phyloP scores from a whole-genome alignment of 164 flowering plant species.

The Vitis cinerea region DNA sequence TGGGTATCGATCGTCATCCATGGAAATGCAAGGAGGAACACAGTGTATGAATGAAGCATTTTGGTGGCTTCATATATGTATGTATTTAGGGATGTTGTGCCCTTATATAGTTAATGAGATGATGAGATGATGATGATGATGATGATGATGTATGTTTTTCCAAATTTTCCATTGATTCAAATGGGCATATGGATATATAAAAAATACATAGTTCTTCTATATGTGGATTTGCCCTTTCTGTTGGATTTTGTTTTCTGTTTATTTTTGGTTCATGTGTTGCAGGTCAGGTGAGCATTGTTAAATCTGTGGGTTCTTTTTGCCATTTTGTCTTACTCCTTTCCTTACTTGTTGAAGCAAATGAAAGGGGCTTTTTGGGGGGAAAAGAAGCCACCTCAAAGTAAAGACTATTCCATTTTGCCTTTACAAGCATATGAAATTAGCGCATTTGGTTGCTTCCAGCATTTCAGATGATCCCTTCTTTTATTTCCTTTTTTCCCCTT shows the following conservation, averaged over 20 bases:
- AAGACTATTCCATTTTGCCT: constrained; percentile 7
- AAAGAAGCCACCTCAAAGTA: neutral
- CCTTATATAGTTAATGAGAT: constrained; percentile 1
- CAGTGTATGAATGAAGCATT: constrained; percentile 11
- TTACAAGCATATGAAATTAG: constrained; percentile 4
- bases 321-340: neutral
- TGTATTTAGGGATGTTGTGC: constrained; percentile 15
- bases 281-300: neutral
- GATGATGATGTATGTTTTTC: constrained; percentile 29
- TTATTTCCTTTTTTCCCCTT: neutral
- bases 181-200: constrained; percentile 18
- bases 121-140: constrained; percentile 17
- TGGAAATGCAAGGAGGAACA: constrained; percentile 15
- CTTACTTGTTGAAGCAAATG: constrained; percentile 4
- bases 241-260: neutral
- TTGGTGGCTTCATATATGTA: constrained; percentile 10
- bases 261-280: constrained; percentile 1
- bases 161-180: constrained; percentile 28
- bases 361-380: neutral
- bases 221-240: constrained; percentile 14
- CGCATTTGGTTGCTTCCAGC: neutral
- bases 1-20: constrained; percentile 7
- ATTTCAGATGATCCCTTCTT: neutral
- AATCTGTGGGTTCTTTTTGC: neutral
- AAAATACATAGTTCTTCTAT: constrained; percentile 18